phyloP scores from a whole-genome alignment of 306 rosid species.

The Inga oerstediana region DNA sequence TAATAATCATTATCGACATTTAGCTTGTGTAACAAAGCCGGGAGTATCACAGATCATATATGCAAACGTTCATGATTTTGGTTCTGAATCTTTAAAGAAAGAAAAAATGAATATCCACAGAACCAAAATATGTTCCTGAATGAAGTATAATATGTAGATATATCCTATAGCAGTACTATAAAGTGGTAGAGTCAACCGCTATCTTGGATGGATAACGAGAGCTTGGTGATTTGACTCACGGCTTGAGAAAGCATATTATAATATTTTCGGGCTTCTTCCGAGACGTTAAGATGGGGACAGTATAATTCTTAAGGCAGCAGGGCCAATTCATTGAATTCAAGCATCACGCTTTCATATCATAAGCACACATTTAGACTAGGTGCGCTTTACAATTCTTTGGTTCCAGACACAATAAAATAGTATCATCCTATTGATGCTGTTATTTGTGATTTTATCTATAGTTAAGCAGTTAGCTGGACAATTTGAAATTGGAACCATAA shows the following conservation, averaged over 20 bases:
- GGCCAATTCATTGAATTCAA: conserved; percentile 41
- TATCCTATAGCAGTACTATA: background rate
- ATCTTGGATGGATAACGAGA: conserved; percentile 94
- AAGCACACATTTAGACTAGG: conserved; percentile 93
- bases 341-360: conserved; percentile 84
- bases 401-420: conserved; percentile 46
- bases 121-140: too few relatives aligned
- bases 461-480: conserved; percentile 38
- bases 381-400: conserved; percentile 88
- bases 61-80: too few relatives aligned
- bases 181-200: conserved; percentile 69
- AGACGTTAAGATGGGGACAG: conserved; percentile 95
- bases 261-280: conserved; percentile 94
- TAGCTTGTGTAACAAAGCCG: too few relatives aligned
- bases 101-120: too few relatives aligned
- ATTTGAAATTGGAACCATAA: conserved; percentile 32
- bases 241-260: conserved; percentile 80
- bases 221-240: conserved; percentile 85
- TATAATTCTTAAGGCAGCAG: conserved; percentile 50
- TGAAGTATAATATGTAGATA: too few relatives aligned
- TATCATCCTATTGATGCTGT: conserved; percentile 31
- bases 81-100: too few relatives aligned
- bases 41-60: too few relatives aligned
- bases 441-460: conserved; percentile 8
- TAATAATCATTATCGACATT: too few relatives aligned